Conservation (phyloP, 441 rosid species). For the Jatropha multifida region DNA sequence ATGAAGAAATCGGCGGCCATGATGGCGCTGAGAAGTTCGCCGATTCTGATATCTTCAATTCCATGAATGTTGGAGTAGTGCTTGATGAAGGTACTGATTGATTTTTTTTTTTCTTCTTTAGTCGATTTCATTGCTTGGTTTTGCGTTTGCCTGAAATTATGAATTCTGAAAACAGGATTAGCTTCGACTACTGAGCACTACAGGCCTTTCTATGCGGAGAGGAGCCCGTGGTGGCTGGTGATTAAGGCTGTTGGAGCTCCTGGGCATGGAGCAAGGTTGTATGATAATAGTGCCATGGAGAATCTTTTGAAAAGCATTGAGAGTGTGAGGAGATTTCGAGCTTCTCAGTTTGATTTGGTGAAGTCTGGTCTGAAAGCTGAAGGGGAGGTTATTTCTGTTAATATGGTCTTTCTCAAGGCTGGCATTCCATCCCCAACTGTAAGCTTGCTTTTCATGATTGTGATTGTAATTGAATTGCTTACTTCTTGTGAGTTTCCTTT, state of each 20-base stretch:
- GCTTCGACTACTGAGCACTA: slow-evolving; percentile 69
- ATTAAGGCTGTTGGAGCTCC: slow-evolving; percentile 89
- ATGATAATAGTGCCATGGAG: slow-evolving; percentile 91
- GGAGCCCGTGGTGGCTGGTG: slow-evolving; percentile 82
- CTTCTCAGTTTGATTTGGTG: slow-evolving; percentile 86
- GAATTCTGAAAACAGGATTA: slow-evolving; percentile 47
- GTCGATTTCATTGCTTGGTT: not conserved
- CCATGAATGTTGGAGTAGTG: slow-evolving; percentile 68
- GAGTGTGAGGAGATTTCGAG: slow-evolving; percentile 76
- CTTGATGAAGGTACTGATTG: slow-evolving; percentile 78
- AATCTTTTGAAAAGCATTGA: slow-evolving; percentile 85
- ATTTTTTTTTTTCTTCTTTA: not conserved
- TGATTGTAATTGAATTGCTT: not conserved
- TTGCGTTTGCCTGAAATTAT: not conserved
- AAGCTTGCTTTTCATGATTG: slow-evolving; percentile 29
- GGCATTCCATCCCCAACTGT: slow-evolving; percentile 96
- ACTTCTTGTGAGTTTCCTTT: not conserved
- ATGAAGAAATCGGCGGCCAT: slow-evolving; percentile 94
- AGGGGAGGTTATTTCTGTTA: slow-evolving; percentile 88
- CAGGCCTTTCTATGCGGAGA: slow-evolving; percentile 76
- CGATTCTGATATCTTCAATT: slow-evolving; percentile 54
- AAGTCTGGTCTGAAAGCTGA: slow-evolving; percentile 79
- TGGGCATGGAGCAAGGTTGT: slow-evolving; percentile 93
- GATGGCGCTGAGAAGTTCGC: slow-evolving; percentile 78
- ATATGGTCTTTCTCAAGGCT: slow-evolving; percentile 80